A percentile compares a stretch with the other conserved stretches of the same genome.
Conservation (phyloP, 2,329 filamentous ascomycete genomes). For the Fusarium nygamai region DNA sequence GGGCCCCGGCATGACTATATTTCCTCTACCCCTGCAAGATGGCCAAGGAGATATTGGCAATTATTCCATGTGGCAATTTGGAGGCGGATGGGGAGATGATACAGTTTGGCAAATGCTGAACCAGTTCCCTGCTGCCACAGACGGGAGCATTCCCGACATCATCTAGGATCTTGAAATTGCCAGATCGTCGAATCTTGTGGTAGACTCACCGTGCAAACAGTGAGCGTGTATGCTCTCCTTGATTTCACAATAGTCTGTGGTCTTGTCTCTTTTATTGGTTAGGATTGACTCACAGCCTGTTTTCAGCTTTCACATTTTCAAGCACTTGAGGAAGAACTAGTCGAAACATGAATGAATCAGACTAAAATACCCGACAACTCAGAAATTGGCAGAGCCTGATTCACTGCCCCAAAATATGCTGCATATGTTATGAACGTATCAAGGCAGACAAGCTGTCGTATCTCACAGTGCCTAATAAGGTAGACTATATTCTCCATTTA, state of each 20-base stretch:
- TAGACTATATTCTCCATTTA: background rate
- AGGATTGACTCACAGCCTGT: background rate
- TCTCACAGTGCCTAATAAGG: background rate
- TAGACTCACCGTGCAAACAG: background rate
- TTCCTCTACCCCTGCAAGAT: slow-evolving; percentile 28
- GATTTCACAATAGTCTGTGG: background rate
- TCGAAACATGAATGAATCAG: background rate
- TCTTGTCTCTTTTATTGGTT: background rate
- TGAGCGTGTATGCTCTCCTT: background rate
- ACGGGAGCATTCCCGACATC: slow-evolving; percentile 9
- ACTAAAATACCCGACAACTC: background rate
- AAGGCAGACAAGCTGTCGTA: background rate
- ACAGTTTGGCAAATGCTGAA: slow-evolving; percentile 68
- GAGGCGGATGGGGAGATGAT: slow-evolving; percentile 63
- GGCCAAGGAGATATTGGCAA: slow-evolving; percentile 5
- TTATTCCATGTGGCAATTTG: slow-evolving; percentile 59
- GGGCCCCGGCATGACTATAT: slow-evolving; percentile 45
- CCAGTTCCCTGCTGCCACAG: slow-evolving; percentile 52
- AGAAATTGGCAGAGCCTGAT: background rate
- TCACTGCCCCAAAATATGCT: background rate
- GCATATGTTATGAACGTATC: background rate
- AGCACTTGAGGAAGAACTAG: background rate
- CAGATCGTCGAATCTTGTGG: background rate
- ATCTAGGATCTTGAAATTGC: background rate
- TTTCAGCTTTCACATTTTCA: background rate